These are phyloP conservation scores for Amanita pseudoporphyria DNA, from an alignment of 768 basidiomycete genomes.

Conservation along the genomic window DNA sequence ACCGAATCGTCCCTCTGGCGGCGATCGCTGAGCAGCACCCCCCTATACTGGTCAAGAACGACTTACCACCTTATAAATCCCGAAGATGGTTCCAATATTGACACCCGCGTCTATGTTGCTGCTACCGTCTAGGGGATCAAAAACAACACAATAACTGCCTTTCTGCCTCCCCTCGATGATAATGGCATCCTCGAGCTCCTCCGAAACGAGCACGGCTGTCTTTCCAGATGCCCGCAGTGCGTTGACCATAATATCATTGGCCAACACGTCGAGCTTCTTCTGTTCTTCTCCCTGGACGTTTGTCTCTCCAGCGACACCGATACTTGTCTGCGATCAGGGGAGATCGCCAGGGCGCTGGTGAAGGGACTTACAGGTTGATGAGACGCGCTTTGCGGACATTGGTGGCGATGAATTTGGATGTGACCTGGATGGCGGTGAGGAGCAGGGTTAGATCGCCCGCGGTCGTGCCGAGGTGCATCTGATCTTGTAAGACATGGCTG, in stretches of 20 bases:
- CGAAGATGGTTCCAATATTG: conserved; percentile 97
- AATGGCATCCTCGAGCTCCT: conserved; percentile 89
- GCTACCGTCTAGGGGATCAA: conserved; percentile 94
- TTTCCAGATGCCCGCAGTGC: conserved; percentile 94
- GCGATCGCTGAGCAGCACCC: not conserved
- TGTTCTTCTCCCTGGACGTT: conserved; percentile 99
- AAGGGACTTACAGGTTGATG: conserved; percentile 79
- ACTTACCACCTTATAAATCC: conserved; percentile 86
- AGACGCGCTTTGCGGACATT: conserved; percentile 95
- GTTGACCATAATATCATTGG: conserved; percentile 99
- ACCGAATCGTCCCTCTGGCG: conserved; percentile 61
- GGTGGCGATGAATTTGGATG: conserved; percentile 95
- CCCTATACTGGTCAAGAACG: not conserved
- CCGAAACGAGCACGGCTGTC: conserved; percentile 93
- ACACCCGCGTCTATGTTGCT: conserved; percentile 99
- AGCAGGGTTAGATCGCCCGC: conserved; percentile 94
- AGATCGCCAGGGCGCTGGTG: conserved; percentile 1
- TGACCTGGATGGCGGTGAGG: conserved; percentile 91
- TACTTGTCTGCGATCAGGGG: conserved; percentile 34
- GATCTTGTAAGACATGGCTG: conserved; percentile 84
- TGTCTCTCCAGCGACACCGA: conserved; percentile 92
- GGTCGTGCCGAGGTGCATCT: conserved; percentile 67
- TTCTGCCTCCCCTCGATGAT: conserved; percentile 73
- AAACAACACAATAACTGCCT: conserved; percentile 95
- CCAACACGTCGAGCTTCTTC: conserved; percentile 97